Conservation (phyloP, 805 yeast genomes). For the Danielozyma ontarioensis region DNA sequence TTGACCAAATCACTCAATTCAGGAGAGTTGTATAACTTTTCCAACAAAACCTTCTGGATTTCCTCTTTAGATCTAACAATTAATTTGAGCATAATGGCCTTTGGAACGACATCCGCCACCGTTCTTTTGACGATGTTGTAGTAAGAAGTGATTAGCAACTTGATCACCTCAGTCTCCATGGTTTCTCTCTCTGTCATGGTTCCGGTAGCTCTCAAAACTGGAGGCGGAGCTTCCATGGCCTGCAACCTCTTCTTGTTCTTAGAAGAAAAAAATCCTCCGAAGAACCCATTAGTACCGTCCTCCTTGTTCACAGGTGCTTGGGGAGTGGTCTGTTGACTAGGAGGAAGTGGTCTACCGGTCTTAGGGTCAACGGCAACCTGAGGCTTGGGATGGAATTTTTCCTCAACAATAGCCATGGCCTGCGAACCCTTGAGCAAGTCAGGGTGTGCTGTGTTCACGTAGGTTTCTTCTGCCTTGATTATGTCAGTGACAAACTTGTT, state of each 20-base stretch:
- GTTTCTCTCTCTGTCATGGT: slow-evolving; percentile 91
- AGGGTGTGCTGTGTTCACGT: slow-evolving; percentile 96
- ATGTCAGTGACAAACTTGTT: slow-evolving; percentile 79
- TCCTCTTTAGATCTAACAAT: slow-evolving; percentile 80
- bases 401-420: slow-evolving; percentile 91
- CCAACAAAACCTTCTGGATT: slow-evolving; percentile 84
- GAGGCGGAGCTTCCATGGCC: slow-evolving; percentile 96
- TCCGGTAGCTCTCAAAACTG: slow-evolving; percentile 89
- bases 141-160: slow-evolving; percentile 83
- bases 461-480: slow-evolving; percentile 82
- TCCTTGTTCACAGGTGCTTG: slow-evolving; percentile 26
- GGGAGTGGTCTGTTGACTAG: slow-evolving; percentile 28
- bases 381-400: slow-evolving; percentile 70
- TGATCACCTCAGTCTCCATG: slow-evolving; percentile 95
- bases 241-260: slow-evolving; percentile 93
- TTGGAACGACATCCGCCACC: slow-evolving; percentile 89
- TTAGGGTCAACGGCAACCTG: slow-evolving; percentile 82
- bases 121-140: slow-evolving; percentile 91
- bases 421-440: slow-evolving; percentile 91
- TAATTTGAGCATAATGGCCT: slow-evolving; percentile 89
- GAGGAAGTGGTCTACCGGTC: slow-evolving; percentile 75
- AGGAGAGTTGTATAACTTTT: slow-evolving; percentile 73
- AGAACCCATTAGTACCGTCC: slow-evolving; percentile 71
- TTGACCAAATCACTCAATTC: slow-evolving; percentile 75
- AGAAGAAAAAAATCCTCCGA: slow-evolving; percentile 90